Conservation (phyloP, 169 alveolate species). For the Perkinsus olseni region DNA sequence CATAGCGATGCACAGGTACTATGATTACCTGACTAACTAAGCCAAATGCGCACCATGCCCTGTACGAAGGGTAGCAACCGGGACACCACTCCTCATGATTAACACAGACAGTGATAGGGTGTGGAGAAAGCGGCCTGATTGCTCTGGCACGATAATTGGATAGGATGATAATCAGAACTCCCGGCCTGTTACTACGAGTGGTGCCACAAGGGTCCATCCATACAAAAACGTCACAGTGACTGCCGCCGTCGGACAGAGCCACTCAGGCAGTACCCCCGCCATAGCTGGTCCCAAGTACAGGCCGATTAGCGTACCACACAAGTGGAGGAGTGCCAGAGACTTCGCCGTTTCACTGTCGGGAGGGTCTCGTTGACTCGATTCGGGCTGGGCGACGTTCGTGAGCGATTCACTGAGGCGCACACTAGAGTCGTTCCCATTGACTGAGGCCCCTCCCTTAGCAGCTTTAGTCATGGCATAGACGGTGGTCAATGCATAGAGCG, state of each 20-base stretch:
- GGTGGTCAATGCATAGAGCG: not conserved
- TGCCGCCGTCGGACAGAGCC: not conserved
- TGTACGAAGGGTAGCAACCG: too few species aligned
- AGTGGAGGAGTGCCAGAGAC: not conserved
- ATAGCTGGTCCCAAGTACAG: not conserved
- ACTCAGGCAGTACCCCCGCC: not conserved
- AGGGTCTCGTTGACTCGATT: not conserved
- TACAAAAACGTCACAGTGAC: not conserved
- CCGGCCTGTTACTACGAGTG: not conserved
- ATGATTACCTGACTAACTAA: not conserved
- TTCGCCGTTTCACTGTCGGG: not conserved
- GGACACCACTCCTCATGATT: too few species aligned
- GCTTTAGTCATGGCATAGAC: not conserved
- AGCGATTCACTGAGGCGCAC: not conserved
- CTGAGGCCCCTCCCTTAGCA: not conserved
- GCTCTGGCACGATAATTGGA: not conserved
- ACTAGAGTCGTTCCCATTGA: not conserved
- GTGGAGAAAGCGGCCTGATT: too few species aligned
- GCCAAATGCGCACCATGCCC: not conserved
- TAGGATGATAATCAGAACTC: not conserved
- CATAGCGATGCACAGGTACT: not conserved
- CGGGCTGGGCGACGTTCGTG: not conserved
- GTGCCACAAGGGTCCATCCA: not conserved
- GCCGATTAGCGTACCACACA: not conserved
- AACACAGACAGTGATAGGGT: too few species aligned